Base-by-base conservation (phyloP, 768 basidiomycete species). In the Lentinula aciculospora region DNA sequence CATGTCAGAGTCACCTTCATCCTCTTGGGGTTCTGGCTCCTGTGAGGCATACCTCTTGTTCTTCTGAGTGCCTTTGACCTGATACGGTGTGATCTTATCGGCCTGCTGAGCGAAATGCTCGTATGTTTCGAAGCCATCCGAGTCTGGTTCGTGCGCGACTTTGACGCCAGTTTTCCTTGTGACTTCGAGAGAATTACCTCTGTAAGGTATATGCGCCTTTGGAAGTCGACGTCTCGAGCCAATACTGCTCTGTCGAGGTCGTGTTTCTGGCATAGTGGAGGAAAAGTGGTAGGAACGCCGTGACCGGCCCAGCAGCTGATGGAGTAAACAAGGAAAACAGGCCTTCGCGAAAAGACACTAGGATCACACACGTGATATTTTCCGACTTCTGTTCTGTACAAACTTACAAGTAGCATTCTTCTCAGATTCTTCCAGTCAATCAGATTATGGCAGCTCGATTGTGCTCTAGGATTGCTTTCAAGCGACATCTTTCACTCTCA, bases 91-190 rank as follows among this genome's bases (percentile, higher is more conserved):
- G n/a, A 81, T 75, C 49, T 78, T 78, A 71, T 88, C 86, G 2
- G 80, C 87, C 64, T 88, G 86, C 51, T 79, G 77, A 46, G 92
- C 78, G 53, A 92, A 67, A 64, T 89, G 80, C 56, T 87, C 88
- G 68, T 92, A 92, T 0, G 84, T 86, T 68, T 92, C 89, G 67
- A 92, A 91, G 28, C 88, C 90, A 69, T 91, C 90, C 25, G 88
- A 88, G 66, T 81, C 83, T 62, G 83, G 84, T 60, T 86, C 82
- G 64, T 81, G 80, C 37, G 72, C 79, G 13, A 92, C 84, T 0
- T 81, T 76, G 55, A 90, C 78, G 4, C 90, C 90, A 0, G 90
- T 92, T 67, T 84, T 88, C 79, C 89, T 91, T 17, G 90, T 90
- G 56, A 85, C 87, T 50, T 81, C 81, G 10, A 83, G 81, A 63